A percentile compares a stretch with the other conserved stretches of the same genome.
Evolutionary conservation across 75 land plant species (phyloP).

Genomic region (Cryptomeria japonica): DNA sequence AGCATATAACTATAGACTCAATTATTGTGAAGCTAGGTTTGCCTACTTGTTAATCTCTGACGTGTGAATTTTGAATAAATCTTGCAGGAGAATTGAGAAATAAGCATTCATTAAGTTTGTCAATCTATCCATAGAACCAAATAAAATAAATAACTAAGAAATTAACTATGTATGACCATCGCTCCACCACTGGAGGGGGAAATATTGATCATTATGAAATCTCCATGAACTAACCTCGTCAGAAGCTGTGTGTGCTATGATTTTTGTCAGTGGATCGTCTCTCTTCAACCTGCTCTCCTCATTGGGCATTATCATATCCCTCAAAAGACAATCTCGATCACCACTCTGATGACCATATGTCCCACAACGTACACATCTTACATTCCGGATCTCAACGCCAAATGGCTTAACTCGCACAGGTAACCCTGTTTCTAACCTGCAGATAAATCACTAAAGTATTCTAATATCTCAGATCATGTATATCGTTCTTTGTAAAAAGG

Average conservation of each 20-base stretch:
- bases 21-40: neutral
- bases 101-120: neutral
- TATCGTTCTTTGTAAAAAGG: neutral
- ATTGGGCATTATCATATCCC: constrained; percentile 84
- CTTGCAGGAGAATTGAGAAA: neutral
- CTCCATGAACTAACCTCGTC: constrained; percentile 53
- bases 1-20: no score
- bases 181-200: neutral
- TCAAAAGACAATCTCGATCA: constrained; percentile 94
- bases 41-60: neutral
- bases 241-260: constrained; percentile 62
- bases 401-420: constrained; percentile 84
- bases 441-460: constrained; percentile 15
- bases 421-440: constrained; percentile 88
- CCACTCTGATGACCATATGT: constrained; percentile 97
- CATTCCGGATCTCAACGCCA: constrained; percentile 93
- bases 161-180: neutral
- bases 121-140: neutral
- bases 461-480: constrained; percentile 13
- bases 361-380: constrained; percentile 92
- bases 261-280: constrained; percentile 90
- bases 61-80: neutral
- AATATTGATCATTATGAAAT: neutral
- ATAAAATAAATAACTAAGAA: neutral
- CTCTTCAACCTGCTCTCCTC: constrained; percentile 89